Evolutionary conservation across 371 early-diverging fungal species (phyloP).

Genomic region (Sporodiniella umbellata): DNA sequence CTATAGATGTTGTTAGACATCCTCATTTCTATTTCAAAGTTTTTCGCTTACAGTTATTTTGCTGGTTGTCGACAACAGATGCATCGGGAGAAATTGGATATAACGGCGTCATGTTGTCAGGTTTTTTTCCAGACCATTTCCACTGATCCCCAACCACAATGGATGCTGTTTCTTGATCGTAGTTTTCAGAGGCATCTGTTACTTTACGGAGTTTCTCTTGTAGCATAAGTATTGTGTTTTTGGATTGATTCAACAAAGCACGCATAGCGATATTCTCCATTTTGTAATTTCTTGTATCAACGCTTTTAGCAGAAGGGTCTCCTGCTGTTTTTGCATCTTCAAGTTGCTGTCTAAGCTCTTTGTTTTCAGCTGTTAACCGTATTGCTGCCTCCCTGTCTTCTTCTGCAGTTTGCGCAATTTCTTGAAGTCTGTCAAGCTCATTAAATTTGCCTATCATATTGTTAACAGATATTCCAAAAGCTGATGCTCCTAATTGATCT

Average conservation of each 20-base stretch:
- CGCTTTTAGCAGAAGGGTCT: not conserved
- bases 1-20: not conserved
- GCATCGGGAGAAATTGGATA: not conserved
- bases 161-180: slow-evolving; percentile 4
- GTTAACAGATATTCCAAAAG: slow-evolving; percentile 37
- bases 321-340: slow-evolving; percentile 9
- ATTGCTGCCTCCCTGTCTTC: slow-evolving; percentile 39
- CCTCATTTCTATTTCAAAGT: not conserved
- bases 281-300: slow-evolving; percentile 19
- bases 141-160: slow-evolving; percentile 37
- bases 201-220: slow-evolving; percentile 31
- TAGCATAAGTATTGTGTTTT: slow-evolving; percentile 35
- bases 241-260: slow-evolving; percentile 34
- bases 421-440: slow-evolving; percentile 70
- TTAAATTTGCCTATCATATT: slow-evolving; percentile 70
- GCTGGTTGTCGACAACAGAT: not conserved
- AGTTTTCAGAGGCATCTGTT: slow-evolving; percentile 4
- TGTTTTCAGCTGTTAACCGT: slow-evolving; percentile 39
- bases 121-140: slow-evolving; percentile 25
- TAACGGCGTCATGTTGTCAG: not conserved
- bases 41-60: not conserved
- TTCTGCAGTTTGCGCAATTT: slow-evolving; percentile 34
- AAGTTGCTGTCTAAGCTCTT: slow-evolving; percentile 28
- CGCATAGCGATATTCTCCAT: slow-evolving; percentile 39
- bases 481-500: slow-evolving; percentile 40